Base-by-base conservation (phyloP, 805 yeast species). In the Candida silvicultrix region DNA sequence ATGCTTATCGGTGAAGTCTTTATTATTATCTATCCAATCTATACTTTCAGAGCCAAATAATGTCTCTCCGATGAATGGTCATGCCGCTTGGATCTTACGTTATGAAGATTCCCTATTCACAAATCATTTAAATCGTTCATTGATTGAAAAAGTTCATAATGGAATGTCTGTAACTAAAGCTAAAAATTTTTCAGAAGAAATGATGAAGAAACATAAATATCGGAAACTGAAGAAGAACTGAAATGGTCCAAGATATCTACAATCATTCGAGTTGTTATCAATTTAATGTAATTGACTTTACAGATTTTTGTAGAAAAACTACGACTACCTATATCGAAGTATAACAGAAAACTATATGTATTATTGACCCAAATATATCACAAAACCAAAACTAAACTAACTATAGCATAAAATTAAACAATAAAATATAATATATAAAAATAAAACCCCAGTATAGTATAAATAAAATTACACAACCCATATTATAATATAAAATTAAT, bases 11-110 rank as follows among this genome's bases (percentile, higher is more conserved):
- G 80, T 81, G 11, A 81, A 78, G 62, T 76, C 81, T 41, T 75
- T 80, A 45, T 65, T 80, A 54, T 65, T 81, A 45, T 76, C 83
- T 21, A 64, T 80, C 49, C 82, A 81, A 59, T 71, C 80, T 21
- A 65, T 80, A 60, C 68, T 81, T 51, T 83, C 78, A 22, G 84
- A 79, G 63, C 86, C 86, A 38, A 81, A 81, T 59, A 77, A 74
- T 56, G 66, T 7, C 6, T 34, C 37, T 34, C 35, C 35, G n/a
- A 15, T 31, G 35, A 31, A 31, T n/a, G 5, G 7, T 15, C 6
- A 15, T 15, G 35, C 35, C n/a, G 16, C 35, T 31, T 5, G 18
- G 12, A 15, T 31, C 7, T 31, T 14, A n/a, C 18, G 9, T 15
- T n/a, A 5, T 11, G 18, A 29, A 11, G 32, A 31, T 31, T 15